Evolutionary conservation across 1,284 basidiomycete genomes (phyloP).

Genomic region (Takashimella koratensis): DNA sequence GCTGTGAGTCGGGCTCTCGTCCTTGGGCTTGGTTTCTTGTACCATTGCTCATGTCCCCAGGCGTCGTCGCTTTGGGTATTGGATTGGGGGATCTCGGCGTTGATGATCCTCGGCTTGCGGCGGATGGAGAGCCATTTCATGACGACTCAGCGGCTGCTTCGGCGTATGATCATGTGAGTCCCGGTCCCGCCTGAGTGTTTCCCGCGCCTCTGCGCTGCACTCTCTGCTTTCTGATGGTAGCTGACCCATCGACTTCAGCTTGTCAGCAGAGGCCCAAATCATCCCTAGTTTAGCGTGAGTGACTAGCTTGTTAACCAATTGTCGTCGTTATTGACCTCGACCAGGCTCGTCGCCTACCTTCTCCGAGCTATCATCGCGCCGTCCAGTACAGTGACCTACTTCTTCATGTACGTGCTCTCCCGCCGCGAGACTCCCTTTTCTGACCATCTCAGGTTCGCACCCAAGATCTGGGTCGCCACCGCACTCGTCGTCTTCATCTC

Average conservation of each 20-base stretch:
- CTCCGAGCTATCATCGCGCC: not conserved
- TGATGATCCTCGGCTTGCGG: not conserved
- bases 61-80: not conserved
- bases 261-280: not conserved
- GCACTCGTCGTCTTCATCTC: not conserved
- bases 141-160: not conserved
- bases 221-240: not conserved
- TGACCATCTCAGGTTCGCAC: not conserved
- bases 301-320: too few relatives aligned
- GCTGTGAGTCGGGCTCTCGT: too few relatives aligned
- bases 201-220: not conserved
- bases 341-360: not conserved
- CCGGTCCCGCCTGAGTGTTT: too few relatives aligned
- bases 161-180: not conserved
- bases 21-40: not conserved
- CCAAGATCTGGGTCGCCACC: not conserved
- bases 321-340: not conserved
- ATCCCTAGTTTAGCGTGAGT: not conserved
- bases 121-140: not conserved
- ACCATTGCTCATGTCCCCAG: not conserved
- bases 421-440: too few relatives aligned
- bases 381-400: not conserved
- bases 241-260: not conserved
- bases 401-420: not conserved
- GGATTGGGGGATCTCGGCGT: not conserved